Percentiles rank a stretch among this genome's conserved stretches.
Evolutionary conservation across 2,329 filamentous ascomycete genomes (phyloP).

Genomic region (Lojkania enalia): DNA sequence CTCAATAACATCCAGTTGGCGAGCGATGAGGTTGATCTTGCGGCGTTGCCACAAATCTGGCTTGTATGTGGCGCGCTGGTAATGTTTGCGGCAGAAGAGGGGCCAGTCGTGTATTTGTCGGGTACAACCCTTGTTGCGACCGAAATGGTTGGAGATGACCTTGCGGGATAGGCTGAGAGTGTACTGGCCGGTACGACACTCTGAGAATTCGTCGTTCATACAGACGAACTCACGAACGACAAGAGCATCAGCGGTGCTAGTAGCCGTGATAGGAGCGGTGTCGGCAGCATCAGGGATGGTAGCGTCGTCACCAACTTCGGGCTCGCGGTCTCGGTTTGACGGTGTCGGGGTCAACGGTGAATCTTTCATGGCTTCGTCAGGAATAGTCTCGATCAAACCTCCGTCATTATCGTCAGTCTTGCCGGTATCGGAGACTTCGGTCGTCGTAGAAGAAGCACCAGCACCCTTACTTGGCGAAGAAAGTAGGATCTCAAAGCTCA

Average conservation of each 20-base stretch:
- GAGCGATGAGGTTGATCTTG: slow-evolving; percentile 38
- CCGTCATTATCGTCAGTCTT: too few relatives aligned
- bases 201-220: slow-evolving; percentile 34
- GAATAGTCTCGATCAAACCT: too few relatives aligned
- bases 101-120: slow-evolving; percentile 38
- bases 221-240: slow-evolving; percentile 35
- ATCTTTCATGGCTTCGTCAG: too few relatives aligned
- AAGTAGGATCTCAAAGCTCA: slow-evolving; percentile 27
- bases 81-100: slow-evolving; percentile 45
- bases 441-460: too few relatives aligned
- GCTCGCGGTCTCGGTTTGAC: too few relatives aligned
- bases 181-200: slow-evolving; percentile 39
- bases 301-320: too few relatives aligned
- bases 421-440: too few relatives aligned
- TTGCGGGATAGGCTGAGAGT: slow-evolving; percentile 40
- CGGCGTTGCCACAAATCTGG: slow-evolving; percentile 38
- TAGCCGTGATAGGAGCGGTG: not conserved
- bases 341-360: too few relatives aligned
- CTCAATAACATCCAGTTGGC: slow-evolving; percentile 40
- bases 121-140: slow-evolving; percentile 45
- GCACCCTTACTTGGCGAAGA: not conserved
- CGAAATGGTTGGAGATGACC: slow-evolving; percentile 46
- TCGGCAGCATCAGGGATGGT: not conserved
- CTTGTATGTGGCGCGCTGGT: slow-evolving; percentile 46
- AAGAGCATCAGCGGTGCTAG: not conserved